Evolutionary conservation across 495 filamentous ascomycete genomes (phyloP).

Genomic region (Penicillium odoratum): DNA sequence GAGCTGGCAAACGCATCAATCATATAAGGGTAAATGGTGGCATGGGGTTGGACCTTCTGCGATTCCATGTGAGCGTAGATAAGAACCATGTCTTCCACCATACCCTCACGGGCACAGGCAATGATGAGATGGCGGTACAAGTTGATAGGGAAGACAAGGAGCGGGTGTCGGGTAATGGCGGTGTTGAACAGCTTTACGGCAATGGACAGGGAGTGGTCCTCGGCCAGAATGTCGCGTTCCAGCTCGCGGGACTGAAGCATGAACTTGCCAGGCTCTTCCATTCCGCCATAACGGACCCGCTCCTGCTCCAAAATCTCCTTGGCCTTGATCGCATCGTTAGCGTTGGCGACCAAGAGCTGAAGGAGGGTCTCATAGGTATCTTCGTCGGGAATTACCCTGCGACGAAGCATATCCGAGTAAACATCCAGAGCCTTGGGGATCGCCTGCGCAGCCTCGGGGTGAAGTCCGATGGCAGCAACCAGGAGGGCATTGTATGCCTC

Average conservation of each 20-base stretch:
- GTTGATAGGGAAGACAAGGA: conserved; percentile 63
- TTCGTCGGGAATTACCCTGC: conserved; percentile 76
- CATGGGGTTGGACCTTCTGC: conserved; percentile 66
- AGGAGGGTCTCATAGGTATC: conserved; percentile 86
- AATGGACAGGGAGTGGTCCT: conserved; percentile 81
- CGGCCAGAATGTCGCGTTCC: conserved; percentile 76
- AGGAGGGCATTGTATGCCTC: conserved; percentile 88
- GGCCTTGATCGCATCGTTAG: conserved; percentile 67
- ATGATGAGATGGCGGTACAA: conserved; percentile 79
- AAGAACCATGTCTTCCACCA: conserved; percentile 81
- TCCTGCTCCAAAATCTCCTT: conserved; percentile 74
- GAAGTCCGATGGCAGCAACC: conserved; percentile 73
- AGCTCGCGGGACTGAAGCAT: conserved; percentile 83
- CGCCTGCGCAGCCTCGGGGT: conserved; percentile 68
- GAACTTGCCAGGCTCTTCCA: conserved; percentile 85
- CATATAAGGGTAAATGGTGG: conserved; percentile 85
- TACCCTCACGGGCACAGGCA: conserved; percentile 77
- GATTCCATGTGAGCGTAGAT: conserved; percentile 88
- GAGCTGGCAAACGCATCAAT: conserved; percentile 83
- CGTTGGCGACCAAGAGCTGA: conserved; percentile 73
- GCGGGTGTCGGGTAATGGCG: conserved; percentile 55
- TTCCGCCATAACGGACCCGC: conserved; percentile 74
- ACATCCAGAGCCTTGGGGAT: conserved; percentile 90
- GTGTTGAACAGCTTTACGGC: conserved; percentile 82
- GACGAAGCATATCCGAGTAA: conserved; percentile 92